Percentiles rank a stretch among this genome's conserved stretches.
phyloP scores from a whole-genome alignment of 148 eudicot genomes.

The Amaranthus cruentus region DNA sequence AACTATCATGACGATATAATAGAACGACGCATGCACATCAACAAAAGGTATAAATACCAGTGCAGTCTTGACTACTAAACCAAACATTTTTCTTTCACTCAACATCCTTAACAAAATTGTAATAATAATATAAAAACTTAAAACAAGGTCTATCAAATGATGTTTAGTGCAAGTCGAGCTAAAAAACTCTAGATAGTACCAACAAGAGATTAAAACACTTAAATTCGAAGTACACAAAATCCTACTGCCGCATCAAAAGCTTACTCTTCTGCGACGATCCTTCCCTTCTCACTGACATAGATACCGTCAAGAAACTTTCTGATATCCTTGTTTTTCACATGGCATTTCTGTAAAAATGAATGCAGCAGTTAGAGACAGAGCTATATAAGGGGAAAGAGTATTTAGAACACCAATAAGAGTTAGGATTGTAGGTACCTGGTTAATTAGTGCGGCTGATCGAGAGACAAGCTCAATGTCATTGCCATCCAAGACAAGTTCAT shows the following conservation, averaged over 20 bases:
- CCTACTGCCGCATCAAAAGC: slow-evolving; percentile 10
- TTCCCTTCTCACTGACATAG: slow-evolving; percentile 53
- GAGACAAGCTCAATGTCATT: slow-evolving; percentile 63
- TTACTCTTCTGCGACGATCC: slow-evolving; percentile 39
- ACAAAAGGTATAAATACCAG: not conserved
- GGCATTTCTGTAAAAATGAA: slow-evolving; percentile 40
- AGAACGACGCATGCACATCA: not conserved
- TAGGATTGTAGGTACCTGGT: slow-evolving; percentile 26
- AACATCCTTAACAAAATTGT: slow-evolving; percentile 17
- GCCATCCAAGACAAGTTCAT: slow-evolving; percentile 56
- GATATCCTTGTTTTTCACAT: slow-evolving; percentile 58
- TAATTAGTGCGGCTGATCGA: slow-evolving; percentile 55
- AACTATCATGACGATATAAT: too few species aligned
- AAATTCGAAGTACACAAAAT: not conserved
- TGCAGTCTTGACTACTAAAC: not conserved
- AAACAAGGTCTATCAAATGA: slow-evolving; percentile 16
- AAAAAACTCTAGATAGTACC: slow-evolving; percentile 20
- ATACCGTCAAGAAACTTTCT: slow-evolving; percentile 53
- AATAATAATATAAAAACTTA: slow-evolving; percentile 13
- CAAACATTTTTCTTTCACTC: slow-evolving; percentile 6
- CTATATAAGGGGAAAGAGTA: too few species aligned
- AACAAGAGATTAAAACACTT: not conserved
- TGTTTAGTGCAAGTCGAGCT: not conserved
- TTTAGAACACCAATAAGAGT: too few species aligned
- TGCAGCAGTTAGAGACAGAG: not conserved